Conservation (phyloP, 345 rosid genomes). For the Aquilaria sinensis region DNA sequence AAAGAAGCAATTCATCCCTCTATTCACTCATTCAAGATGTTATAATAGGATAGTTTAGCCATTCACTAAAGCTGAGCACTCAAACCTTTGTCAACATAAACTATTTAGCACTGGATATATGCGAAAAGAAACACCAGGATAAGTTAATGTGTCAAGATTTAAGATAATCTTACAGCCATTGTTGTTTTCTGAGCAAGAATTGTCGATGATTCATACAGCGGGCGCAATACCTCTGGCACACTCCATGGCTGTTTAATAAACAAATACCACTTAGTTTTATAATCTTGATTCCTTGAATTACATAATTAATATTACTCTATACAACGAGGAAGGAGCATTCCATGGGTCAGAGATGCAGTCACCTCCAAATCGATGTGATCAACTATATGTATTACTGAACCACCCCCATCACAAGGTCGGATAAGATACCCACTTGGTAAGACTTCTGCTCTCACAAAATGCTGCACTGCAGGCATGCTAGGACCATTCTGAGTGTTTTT, state of each 20-base stretch:
- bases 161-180: conserved; percentile 62
- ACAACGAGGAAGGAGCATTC: background rate
- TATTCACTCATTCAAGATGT: no score
- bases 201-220: conserved; percentile 90
- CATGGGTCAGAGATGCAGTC: conserved; percentile 4
- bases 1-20: background rate
- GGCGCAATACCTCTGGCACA: conserved; percentile 97
- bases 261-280: conserved; percentile 10
- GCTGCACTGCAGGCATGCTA: conserved; percentile 91
- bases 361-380: conserved; percentile 99
- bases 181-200: conserved; percentile 97
- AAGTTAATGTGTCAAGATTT: background rate
- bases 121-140: background rate
- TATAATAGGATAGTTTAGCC: no score
- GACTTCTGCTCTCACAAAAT: conserved; percentile 99
- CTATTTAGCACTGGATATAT: background rate
- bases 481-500: conserved; percentile 96
- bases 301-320: background rate
- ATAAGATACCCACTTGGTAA: conserved; percentile 95
- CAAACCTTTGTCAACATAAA: background rate
- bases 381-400: conserved; percentile 91
- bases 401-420: conserved; percentile 99
- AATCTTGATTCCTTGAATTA: background rate
- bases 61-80: background rate
- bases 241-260: conserved; percentile 76